Conservation (phyloP, 352 stramenopile genomes). For the Lagenidium giganteum region DNA sequence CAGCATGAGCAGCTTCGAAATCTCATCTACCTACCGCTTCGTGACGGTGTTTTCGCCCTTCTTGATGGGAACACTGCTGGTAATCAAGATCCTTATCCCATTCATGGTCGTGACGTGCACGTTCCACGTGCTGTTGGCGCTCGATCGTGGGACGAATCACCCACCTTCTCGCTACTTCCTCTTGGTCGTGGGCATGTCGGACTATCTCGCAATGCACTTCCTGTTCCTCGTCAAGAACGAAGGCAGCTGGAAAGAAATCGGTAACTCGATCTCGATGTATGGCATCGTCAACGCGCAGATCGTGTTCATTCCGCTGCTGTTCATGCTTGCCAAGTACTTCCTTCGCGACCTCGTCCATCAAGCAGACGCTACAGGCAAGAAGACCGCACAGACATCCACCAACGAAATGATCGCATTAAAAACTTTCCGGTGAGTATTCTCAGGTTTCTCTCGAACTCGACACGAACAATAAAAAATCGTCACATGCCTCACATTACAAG, state of each 20-base stretch:
- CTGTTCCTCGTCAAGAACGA: constrained; percentile 81
- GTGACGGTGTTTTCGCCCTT: constrained; percentile 81
- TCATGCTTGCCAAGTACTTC: constrained; percentile 38
- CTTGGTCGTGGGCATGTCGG: constrained; percentile 74
- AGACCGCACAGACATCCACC: too few relatives aligned
- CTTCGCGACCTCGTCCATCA: too few relatives aligned
- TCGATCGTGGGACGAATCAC: constrained; percentile 14
- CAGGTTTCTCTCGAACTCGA: too few relatives aligned
- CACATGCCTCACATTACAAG: too few relatives aligned
- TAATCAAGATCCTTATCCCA: constrained; percentile 77
- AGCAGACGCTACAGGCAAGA: too few relatives aligned
- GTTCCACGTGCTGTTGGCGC: constrained; percentile 49
- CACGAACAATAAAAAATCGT: too few relatives aligned
- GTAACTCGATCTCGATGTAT: constrained; percentile 86
- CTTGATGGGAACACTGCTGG: constrained; percentile 72
- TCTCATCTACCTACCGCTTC: constrained; percentile 83
- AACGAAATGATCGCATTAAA: too few relatives aligned
- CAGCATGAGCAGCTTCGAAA: constrained; percentile 84
- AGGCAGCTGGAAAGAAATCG: constrained; percentile 86
- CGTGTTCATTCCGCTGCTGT: constrained; percentile 77
- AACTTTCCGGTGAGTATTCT: too few relatives aligned
- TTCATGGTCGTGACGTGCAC: constrained; percentile 70
- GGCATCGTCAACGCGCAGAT: constrained; percentile 81
- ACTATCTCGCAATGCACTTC: constrained; percentile 77
- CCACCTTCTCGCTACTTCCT: constrained; percentile 55